phyloP scores from a whole-genome alignment of 139 green algal species.

The Chlamydomonas sp. region DNA sequence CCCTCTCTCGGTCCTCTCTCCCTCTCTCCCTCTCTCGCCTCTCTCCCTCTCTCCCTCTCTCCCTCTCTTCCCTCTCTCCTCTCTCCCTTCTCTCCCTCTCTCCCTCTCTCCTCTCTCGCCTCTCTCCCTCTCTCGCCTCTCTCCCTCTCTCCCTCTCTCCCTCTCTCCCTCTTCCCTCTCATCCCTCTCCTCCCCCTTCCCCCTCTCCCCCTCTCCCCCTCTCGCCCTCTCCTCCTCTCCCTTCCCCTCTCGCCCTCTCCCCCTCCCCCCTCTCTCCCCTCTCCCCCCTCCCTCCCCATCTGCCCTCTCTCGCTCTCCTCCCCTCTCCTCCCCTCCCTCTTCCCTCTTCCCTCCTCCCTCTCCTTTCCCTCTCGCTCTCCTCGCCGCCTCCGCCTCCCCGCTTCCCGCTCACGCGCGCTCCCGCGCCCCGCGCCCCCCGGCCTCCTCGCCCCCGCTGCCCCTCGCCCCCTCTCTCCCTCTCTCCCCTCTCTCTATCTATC shows the following conservation, averaged over 20 bases:
- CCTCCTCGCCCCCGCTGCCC: no score
- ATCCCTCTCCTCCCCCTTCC: not conserved
- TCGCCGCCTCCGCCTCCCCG: no score
- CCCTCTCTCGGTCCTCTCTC: not conserved
- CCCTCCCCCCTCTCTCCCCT: not conserved
- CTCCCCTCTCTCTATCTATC: no score
- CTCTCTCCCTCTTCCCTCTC: not conserved
- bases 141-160: not conserved
- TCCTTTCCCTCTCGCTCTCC: no score
- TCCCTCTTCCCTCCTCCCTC: no score
- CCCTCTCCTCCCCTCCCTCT: no score
- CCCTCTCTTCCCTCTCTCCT: not conserved
- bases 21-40: not conserved
- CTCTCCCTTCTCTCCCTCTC: not conserved
- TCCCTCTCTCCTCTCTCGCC: no score
- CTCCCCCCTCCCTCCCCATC: not conserved
- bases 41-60: not conserved
- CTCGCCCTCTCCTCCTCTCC: not conserved
- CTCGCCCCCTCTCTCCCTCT: no score
- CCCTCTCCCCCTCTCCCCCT: not conserved
- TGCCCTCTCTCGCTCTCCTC: no score
- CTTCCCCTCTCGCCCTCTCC: not conserved
- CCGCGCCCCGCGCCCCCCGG: no score
- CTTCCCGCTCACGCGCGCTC: no score
- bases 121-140: not conserved